Conservation (phyloP, 164 flowering plant genomes). For the Brasenia schreberi region DNA sequence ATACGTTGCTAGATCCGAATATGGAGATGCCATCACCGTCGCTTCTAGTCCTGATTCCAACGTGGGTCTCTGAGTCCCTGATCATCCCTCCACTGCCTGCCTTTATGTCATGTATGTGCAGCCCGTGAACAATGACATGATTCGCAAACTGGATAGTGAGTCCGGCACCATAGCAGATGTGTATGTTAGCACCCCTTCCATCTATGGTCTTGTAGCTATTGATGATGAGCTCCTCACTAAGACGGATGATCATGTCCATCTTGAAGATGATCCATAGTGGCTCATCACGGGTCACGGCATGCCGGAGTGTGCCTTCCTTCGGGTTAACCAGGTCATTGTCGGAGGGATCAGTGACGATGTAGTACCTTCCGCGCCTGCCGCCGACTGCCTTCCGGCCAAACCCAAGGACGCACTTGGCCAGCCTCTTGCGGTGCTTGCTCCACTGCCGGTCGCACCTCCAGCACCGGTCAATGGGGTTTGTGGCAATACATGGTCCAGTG, state of each 20-base stretch:
- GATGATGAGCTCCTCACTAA: constrained; percentile 45
- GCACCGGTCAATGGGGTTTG: constrained; percentile 72
- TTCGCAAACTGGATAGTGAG: constrained; percentile 36
- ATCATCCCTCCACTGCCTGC: constrained; percentile 34
- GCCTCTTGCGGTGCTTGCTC: constrained; percentile 35
- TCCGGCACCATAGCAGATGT: constrained; percentile 40
- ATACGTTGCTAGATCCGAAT: constrained; percentile 39
- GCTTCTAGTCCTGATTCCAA: constrained; percentile 26
- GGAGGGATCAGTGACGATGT: constrained; percentile 38
- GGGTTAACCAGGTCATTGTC: constrained; percentile 47
- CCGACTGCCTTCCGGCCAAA: constrained; percentile 49
- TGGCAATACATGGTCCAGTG: constrained; percentile 34
- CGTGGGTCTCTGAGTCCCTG: constrained; percentile 35
- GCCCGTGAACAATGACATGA: constrained; percentile 44
- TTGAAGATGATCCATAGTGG: constrained; percentile 71
- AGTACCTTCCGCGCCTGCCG: constrained; percentile 35
- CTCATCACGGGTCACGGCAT: constrained; percentile 43
- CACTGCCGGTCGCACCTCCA: constrained; percentile 63
- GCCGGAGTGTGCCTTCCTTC: constrained; percentile 50
- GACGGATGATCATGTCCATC: constrained; percentile 34
- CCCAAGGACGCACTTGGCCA: constrained; percentile 49
- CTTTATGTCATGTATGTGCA: constrained; percentile 38
- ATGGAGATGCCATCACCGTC: constrained; percentile 66
- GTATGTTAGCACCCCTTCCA: constrained; percentile 43
- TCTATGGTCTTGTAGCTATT: constrained; percentile 59